Conservation (phyloP, 2,329 filamentous ascomycete genomes). For the Aureobasidium leucospermi region DNA sequence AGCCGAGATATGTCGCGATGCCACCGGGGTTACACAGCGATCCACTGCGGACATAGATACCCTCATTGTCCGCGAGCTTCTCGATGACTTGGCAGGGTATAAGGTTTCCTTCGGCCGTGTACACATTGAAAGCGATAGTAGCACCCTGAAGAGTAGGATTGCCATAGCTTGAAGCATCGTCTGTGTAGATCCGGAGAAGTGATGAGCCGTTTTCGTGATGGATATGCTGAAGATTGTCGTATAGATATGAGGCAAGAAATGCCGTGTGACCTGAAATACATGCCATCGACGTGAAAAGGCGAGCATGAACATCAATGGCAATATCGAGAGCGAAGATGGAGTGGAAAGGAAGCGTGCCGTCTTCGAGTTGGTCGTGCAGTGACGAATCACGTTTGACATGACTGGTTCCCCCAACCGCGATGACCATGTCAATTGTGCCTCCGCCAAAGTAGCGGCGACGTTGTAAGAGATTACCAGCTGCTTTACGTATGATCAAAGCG, state of each 20-base stretch:
- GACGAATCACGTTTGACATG: conserved; percentile 47
- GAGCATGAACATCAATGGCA: conserved; percentile 48
- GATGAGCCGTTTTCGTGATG: conserved; percentile 47
- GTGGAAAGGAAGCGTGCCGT: conserved; percentile 60
- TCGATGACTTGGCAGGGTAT: conserved; percentile 55
- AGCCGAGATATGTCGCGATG: conserved; percentile 39
- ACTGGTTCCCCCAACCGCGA: conserved; percentile 46
- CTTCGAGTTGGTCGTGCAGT: conserved; percentile 56
- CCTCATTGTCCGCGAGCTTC: conserved; percentile 45
- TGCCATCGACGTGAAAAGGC: conserved; percentile 22
- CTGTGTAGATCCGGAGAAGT: conserved; percentile 50
- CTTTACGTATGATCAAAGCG: conserved; percentile 50
- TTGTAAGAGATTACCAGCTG: conserved; percentile 49
- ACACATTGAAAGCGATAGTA: conserved; percentile 58
- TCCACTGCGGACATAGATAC: conserved; percentile 56
- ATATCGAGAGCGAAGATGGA: conserved; percentile 56
- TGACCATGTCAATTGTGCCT: conserved; percentile 57
- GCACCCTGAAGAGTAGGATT: conserved; percentile 46
- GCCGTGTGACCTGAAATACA: conserved; percentile 54
- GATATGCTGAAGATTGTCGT: conserved; percentile 41
- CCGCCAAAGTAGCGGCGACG: conserved; percentile 59
- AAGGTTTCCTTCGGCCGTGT: conserved; percentile 44
- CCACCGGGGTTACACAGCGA: conserved; percentile 49
- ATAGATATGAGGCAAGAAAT: conserved; percentile 45
- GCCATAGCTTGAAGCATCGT: conserved; percentile 35